A percentile compares a stretch with the other conserved stretches of the same genome.
phyloP scores from a whole-genome alignment of 2,329 filamentous ascomycete genomes.

The Cladophialophora immunda region DNA sequence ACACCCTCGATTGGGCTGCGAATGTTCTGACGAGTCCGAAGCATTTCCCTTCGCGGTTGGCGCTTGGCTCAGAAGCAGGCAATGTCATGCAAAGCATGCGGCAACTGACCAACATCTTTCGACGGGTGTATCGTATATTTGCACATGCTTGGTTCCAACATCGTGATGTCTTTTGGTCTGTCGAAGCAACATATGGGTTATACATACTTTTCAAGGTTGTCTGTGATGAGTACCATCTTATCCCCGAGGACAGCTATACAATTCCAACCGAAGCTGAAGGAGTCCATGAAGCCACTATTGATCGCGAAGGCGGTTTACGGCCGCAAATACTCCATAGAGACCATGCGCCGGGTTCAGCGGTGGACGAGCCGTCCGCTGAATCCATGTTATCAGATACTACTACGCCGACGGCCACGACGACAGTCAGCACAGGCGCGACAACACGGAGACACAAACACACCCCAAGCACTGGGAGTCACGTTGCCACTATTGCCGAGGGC shows the following conservation, averaged over 20 bases:
- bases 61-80: conserved; percentile 58
- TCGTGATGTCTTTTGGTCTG: conserved; percentile 90
- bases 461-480: conserved; percentile 78
- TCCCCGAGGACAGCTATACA: conserved; percentile 95
- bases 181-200: conserved; percentile 88
- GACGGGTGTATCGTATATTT: conserved; percentile 93
- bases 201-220: conserved; percentile 98
- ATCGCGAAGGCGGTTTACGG: conserved; percentile 20
- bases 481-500: conserved; percentile 83
- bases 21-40: conserved; percentile 94
- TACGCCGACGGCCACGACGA: conserved; percentile 57
- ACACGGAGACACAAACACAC: conserved; percentile 85
- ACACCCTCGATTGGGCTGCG: conserved; percentile 97
- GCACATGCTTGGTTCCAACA: conserved; percentile 99
- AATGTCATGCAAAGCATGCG: conserved; percentile 55
- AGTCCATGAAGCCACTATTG: conserved; percentile 61
- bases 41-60: conserved; percentile 88
- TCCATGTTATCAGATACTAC: conserved; percentile 30
- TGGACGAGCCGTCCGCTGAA: conserved; percentile 10
- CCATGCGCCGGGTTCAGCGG: conserved; percentile 3
- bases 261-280: conserved; percentile 93
- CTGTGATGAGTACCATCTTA: conserved; percentile 87
- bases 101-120: conserved; percentile 93
- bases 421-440: conserved; percentile 69
- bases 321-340: conserved; percentile 53